These are phyloP conservation scores for Penicillium samsonianum DNA, from an alignment of 495 filamentous ascomycete genomes.

Conservation along the genomic window DNA sequence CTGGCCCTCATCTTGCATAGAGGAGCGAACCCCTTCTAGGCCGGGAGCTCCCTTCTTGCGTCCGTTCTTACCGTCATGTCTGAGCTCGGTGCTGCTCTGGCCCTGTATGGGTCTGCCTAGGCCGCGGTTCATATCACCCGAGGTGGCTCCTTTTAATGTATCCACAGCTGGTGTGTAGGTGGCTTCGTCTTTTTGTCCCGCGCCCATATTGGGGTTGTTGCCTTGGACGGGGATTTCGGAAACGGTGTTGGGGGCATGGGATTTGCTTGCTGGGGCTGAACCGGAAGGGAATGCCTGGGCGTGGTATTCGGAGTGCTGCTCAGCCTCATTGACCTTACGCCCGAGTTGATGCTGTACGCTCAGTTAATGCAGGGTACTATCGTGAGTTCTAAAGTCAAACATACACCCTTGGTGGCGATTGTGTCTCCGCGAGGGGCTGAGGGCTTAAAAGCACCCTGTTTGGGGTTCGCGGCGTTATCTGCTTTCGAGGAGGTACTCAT, in stretches of 20 bases:
- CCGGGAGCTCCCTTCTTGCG: constrained; percentile 56
- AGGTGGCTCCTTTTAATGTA: constrained; percentile 64
- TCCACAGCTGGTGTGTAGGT: constrained; percentile 48
- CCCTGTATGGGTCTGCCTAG: constrained; percentile 63
- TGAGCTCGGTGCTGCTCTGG: constrained; percentile 58
- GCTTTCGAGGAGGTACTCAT: constrained; percentile 58
- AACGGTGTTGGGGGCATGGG: constrained; percentile 57
- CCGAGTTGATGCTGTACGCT: constrained; percentile 66
- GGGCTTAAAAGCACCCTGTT: constrained; percentile 32
- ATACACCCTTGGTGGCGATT: constrained; percentile 56
- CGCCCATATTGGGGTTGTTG: constrained; percentile 43
- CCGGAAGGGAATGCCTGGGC: constrained; percentile 62
- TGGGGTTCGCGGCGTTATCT: constrained; percentile 49
- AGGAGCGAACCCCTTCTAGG: constrained; percentile 55
- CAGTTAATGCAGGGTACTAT: constrained; percentile 5
- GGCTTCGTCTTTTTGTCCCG: constrained; percentile 37
- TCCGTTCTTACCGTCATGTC: constrained; percentile 52
- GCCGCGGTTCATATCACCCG: constrained; percentile 59
- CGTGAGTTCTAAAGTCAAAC: constrained; percentile 17
- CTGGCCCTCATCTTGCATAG: constrained; percentile 30
- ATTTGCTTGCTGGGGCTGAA: constrained; percentile 62
- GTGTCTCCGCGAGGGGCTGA: constrained; percentile 51
- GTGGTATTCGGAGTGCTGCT: constrained; percentile 63
- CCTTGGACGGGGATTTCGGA: constrained; percentile 19
- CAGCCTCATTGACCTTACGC: constrained; percentile 55